Base-by-base conservation (phyloP, 73 alveolate species). In the Stentor roeselii region DNA sequence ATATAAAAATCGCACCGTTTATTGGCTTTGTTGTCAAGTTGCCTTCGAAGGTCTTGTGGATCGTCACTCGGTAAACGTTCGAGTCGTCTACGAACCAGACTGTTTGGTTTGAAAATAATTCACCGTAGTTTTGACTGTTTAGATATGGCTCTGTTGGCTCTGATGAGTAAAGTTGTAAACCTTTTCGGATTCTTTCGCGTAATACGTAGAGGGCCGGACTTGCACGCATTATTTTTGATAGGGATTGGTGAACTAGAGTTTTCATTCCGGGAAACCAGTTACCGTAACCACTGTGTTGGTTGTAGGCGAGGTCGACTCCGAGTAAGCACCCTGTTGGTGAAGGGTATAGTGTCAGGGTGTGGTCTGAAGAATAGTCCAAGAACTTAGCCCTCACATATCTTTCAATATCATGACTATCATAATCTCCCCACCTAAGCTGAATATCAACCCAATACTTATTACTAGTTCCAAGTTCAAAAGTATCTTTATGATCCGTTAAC, bases 81-180 rank as follows among this genome's bases (percentile, higher is more conserved):
- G 99, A 96, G 88, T 96, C 99, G 92, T 98, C 99, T 27, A 96
- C 99, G 87, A 96, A 98, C 99, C 99, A 98, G 21, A 97, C 95
- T 21, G 96, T 97, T 91, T 98, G 98, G 83, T 98, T 97, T 67
- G 98, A 91, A 90, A 98, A 98, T 75, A 98, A 92, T 90, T 98
- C 99, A 40, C 98, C 98, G 87, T 96, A 98, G 91, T 98, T 98
- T 91, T 93, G 93, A 67, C 99, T 91, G 85, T 98, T 97, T 60
- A 98, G 92, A 92, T 98, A 98, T 27, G 99, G 99, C 89, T 98
- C 99, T n/a, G 99, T 98, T 37, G 99, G 99, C 86, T 98, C 99
- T 67, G 99, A 94, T 42, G 99, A 97, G 91, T 98, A 98, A 37
- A 98, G 93, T 90, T 98, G 97, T 38, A 98, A 91, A 38, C 99